Conservation (phyloP, 1,284 basidiomycete species). For the Peniophora sp. region DNA sequence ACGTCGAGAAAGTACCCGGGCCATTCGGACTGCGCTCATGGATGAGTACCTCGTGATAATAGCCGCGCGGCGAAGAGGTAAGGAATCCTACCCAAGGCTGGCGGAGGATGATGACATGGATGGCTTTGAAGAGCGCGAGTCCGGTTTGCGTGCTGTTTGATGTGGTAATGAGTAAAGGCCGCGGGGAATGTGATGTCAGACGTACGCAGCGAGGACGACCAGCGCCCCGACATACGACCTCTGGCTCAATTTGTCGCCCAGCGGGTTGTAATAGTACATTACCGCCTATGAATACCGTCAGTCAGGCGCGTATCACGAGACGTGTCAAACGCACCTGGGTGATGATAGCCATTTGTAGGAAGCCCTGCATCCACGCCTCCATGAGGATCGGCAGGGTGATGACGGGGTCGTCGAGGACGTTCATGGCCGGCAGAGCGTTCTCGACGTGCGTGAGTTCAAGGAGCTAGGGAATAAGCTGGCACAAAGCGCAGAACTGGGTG, state of each 20-base stretch:
- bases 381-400: neutral
- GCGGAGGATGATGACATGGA: slow-evolving; percentile 30
- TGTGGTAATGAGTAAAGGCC: neutral
- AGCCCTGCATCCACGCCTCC: neutral
- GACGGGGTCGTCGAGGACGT: neutral
- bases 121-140: slow-evolving; percentile 40
- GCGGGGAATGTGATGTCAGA: slow-evolving; percentile 3
- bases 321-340: neutral
- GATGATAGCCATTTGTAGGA: neutral
- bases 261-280: slow-evolving; percentile 36
- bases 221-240: slow-evolving; percentile 32
- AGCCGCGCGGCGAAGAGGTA: neutral
- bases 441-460: no score
- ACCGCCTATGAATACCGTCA: slow-evolving; percentile 20
- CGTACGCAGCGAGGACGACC: slow-evolving; percentile 34
- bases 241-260: slow-evolving; percentile 33
- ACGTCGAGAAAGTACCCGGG: slow-evolving; percentile 34
- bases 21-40: slow-evolving; percentile 24
- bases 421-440: no score
- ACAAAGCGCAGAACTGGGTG: no score
- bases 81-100: slow-evolving; percentile 30
- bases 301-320: neutral
- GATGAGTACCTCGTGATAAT: neutral
- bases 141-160: slow-evolving; percentile 33
- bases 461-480: no score